Percentiles rank a stretch among this genome's conserved stretches.
Conservation (phyloP, 1,284 basidiomycete genomes). For the Leccinum proliferum region DNA sequence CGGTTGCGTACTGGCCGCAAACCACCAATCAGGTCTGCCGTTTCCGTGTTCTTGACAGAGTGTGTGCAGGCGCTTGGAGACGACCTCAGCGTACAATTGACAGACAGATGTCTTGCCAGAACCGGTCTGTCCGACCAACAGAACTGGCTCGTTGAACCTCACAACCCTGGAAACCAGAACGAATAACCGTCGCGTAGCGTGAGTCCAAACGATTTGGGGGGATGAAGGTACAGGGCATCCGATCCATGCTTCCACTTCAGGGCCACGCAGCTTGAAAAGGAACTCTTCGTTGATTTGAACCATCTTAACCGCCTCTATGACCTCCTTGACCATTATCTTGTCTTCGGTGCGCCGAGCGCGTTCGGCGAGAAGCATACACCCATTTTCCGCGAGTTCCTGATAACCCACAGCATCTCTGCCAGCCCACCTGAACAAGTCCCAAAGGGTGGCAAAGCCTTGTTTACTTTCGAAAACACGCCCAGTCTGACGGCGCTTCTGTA, state of each 20-base stretch:
- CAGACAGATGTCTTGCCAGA: slow-evolving; percentile 98
- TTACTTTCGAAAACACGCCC: slow-evolving; percentile 97
- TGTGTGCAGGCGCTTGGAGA: slow-evolving; percentile 59
- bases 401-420: slow-evolving; percentile 84
- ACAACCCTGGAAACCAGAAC: slow-evolving; percentile 80
- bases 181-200: slow-evolving; percentile 89
- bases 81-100: slow-evolving; percentile 77
- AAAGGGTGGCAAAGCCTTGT: slow-evolving; percentile 93
- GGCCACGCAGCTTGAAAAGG: slow-evolving; percentile 63
- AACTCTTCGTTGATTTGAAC: slow-evolving; percentile 73
- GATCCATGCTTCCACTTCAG: slow-evolving; percentile 45
- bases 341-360: slow-evolving; percentile 84
- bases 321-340: slow-evolving; percentile 84
- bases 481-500: slow-evolving; percentile 89
- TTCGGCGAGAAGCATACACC: slow-evolving; percentile 97
- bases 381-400: slow-evolving; percentile 92
- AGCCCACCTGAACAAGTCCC: slow-evolving; percentile 98
- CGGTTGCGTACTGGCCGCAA: slow-evolving; percentile 92
- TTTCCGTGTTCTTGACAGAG: slow-evolving; percentile 99
- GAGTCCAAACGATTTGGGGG: slow-evolving; percentile 80
- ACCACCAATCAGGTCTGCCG: slow-evolving; percentile 93
- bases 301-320: slow-evolving; percentile 89
- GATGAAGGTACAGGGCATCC: slow-evolving; percentile 51
- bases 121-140: slow-evolving; percentile 98
- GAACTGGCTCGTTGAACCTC: slow-evolving; percentile 89